Evolutionary conservation across 768 basidiomycete species (phyloP).

Genomic region (Boletus sp.): DNA sequence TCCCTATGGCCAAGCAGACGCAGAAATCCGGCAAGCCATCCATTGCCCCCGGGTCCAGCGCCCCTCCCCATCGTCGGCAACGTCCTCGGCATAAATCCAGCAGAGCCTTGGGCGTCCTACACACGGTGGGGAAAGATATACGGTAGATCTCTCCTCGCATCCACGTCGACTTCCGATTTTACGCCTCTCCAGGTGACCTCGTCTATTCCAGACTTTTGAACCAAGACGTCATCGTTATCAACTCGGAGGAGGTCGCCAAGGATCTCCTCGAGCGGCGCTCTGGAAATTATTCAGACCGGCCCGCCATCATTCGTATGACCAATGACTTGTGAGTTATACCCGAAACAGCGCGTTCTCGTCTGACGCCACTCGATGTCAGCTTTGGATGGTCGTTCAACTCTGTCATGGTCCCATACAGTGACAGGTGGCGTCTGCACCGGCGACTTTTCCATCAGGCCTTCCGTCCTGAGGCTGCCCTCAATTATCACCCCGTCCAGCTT

Average conservation of each 20-base stretch:
- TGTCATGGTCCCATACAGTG: constrained; percentile 26
- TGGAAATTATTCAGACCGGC: constrained; percentile 45
- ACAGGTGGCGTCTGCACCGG: constrained; percentile 31
- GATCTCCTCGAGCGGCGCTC: constrained; percentile 48
- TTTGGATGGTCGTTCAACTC: constrained; percentile 33
- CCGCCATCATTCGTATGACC: constrained; percentile 26
- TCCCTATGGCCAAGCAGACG: constrained; percentile 7
- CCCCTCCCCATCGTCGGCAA: constrained; percentile 39
- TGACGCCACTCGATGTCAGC: constrained; percentile 6
- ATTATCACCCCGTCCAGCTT: constrained; percentile 25
- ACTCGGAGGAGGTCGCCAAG: constrained; percentile 36
- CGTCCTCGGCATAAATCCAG: constrained; percentile 25
- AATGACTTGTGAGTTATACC: constrained; percentile 28
- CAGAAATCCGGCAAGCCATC: not conserved
- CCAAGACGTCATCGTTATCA: constrained; percentile 39
- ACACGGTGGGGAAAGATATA: constrained; percentile 31
- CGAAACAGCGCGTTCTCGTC: not conserved
- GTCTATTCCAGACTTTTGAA: constrained; percentile 38
- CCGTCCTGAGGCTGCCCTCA: constrained; percentile 17
- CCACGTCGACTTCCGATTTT: constrained; percentile 7
- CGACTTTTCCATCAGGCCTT: constrained; percentile 30
- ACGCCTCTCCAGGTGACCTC: constrained; percentile 31
- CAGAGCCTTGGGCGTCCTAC: constrained; percentile 34
- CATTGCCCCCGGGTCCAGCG: constrained; percentile 52
- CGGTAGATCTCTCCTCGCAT: constrained; percentile 17